Evolutionary conservation across 805 yeast genomes (phyloP).

Genomic region (Kuraishia capsulata): DNA sequence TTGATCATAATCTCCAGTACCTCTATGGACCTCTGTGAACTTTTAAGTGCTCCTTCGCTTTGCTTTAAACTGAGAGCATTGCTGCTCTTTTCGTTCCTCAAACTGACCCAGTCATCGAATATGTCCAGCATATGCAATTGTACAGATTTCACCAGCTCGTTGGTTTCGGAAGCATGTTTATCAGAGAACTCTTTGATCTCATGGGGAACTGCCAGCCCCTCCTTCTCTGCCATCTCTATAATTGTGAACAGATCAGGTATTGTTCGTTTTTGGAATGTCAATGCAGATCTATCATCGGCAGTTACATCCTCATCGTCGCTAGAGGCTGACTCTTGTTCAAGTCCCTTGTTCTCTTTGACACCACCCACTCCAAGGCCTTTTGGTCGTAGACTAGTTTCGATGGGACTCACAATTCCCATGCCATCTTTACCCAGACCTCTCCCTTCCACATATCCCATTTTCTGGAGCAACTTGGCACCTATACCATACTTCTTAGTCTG

Average conservation of each 20-base stretch:
- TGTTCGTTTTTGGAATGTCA: not conserved
- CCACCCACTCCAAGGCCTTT: slow-evolving; percentile 74
- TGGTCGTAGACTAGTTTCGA: slow-evolving; percentile 59
- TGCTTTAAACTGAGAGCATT: too few species aligned
- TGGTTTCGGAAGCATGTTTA: slow-evolving; percentile 2
- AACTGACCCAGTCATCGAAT: not conserved
- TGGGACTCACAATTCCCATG: slow-evolving; percentile 74
- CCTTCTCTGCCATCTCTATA: slow-evolving; percentile 25
- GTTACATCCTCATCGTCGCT: slow-evolving; percentile 16
- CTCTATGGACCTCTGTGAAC: too few species aligned
- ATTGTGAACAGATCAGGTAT: slow-evolving; percentile 24
- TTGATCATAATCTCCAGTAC: too few species aligned
- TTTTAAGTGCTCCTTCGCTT: too few species aligned
- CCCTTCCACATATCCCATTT: slow-evolving; percentile 86
- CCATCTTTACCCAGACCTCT: slow-evolving; percentile 71
- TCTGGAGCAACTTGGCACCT: slow-evolving; percentile 68
- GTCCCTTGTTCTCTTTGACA: slow-evolving; percentile 22
- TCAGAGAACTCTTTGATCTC: slow-evolving; percentile 26
- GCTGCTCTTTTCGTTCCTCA: not conserved
- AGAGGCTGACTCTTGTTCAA: slow-evolving; percentile 11
- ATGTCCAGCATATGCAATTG: not conserved
- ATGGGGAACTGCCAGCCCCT: slow-evolving; percentile 26
- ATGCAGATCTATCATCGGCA: not conserved
- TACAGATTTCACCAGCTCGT: not conserved
- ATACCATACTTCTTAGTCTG: slow-evolving; percentile 49